These are phyloP conservation scores for Atkinsonella texensis DNA, from an alignment of 2,329 filamentous ascomycete species.

Conservation along the genomic window DNA sequence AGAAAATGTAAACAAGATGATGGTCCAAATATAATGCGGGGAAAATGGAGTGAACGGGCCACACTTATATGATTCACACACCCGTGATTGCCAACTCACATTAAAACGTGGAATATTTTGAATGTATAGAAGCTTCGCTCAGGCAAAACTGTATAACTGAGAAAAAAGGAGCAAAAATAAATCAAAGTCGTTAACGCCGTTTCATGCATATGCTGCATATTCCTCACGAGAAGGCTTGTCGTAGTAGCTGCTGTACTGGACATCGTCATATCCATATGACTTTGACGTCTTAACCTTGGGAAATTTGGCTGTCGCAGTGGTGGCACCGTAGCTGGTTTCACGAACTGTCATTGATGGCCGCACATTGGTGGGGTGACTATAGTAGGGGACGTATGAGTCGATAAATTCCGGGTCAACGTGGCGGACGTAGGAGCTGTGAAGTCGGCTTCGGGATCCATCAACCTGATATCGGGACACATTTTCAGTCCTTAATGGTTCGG, in stretches of 20 bases:
- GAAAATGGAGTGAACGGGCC: not conserved
- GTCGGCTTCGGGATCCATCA: conserved; percentile 16
- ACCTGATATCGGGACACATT: conserved; percentile 19
- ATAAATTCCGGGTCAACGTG: conserved; percentile 14
- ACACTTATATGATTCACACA: not conserved
- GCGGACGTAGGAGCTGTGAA: conserved; percentile 17
- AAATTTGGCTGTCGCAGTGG: conserved; percentile 12
- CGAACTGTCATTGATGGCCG: conserved; percentile 20
- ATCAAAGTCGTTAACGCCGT: conserved; percentile 5
- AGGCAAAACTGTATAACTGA: not conserved
- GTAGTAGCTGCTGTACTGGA: conserved; percentile 21
- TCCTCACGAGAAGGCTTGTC: conserved; percentile 15
- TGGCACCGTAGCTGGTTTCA: conserved; percentile 19
- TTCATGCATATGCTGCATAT: conserved; percentile 13
- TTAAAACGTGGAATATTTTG: not conserved
- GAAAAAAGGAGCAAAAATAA: not conserved
- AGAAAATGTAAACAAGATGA: not conserved
- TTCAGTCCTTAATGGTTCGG: conserved; percentile 15
- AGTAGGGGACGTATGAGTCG: conserved; percentile 9
- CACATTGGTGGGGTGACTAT: conserved; percentile 15
- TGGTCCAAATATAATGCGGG: not conserved
- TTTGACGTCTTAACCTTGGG: conserved; percentile 24
- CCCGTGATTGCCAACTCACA: not conserved
- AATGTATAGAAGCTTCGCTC: too few relatives aligned
- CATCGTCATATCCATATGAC: conserved; percentile 17